Evolutionary conservation across 257 asterid species (phyloP).

Genomic region (Plantago elongata): DNA sequence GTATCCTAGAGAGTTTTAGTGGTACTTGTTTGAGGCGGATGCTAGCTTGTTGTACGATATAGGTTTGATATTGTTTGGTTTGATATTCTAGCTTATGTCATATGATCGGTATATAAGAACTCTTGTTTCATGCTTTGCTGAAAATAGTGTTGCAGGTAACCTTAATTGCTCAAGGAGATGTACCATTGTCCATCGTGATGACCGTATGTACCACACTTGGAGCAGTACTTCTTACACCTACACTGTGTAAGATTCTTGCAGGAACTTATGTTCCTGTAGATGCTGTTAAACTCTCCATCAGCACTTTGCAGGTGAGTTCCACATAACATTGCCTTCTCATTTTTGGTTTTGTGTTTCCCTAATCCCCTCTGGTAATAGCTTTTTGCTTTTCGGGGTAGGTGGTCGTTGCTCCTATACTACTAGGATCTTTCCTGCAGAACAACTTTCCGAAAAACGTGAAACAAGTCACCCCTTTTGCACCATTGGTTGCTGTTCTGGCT

Average conservation of each 20-base stretch:
- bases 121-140: constrained; percentile 27
- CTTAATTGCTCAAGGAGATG: constrained; percentile 87
- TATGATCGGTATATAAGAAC: constrained; percentile 1
- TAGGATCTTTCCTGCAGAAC: constrained; percentile 73
- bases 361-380: neutral
- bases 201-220: constrained; percentile 81
- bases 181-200: constrained; percentile 82
- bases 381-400: constrained; percentile 41
- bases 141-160: constrained; percentile 77
- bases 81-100: neutral
- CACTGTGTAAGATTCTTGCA: constrained; percentile 67
- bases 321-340: constrained; percentile 3
- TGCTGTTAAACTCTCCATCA: constrained; percentile 66
- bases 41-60: too few species aligned
- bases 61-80: too few species aligned
- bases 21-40: neutral
- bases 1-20: neutral
- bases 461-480: constrained; percentile 59
- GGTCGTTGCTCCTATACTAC: constrained; percentile 86
- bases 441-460: constrained; percentile 57
- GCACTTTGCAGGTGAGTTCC: constrained; percentile 78
- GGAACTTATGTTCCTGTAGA: constrained; percentile 81
- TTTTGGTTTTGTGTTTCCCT: neutral
- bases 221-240: constrained; percentile 84
- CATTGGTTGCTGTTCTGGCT: constrained; percentile 67